Percentiles rank a stretch among this genome's conserved stretches.
These are phyloP conservation scores for Rickenella mellea DNA, from an alignment of 768 basidiomycete genomes.

Conservation along the genomic window DNA sequence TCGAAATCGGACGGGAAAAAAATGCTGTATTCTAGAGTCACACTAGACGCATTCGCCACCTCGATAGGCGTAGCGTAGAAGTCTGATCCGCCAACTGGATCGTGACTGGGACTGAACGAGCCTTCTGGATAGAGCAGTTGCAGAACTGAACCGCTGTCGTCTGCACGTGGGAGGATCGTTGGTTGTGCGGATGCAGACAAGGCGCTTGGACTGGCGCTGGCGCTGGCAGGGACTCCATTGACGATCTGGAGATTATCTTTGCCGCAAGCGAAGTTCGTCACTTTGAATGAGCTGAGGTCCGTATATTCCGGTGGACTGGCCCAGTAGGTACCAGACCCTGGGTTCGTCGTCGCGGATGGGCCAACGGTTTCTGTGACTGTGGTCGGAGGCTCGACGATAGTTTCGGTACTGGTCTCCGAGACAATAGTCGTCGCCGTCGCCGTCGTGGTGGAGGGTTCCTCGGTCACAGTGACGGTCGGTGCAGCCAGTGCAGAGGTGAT, in stretches of 20 bases:
- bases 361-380: slow-evolving; percentile 1
- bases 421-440: no score
- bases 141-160: slow-evolving; percentile 31
- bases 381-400: background rate
- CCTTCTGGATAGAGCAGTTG: slow-evolving; percentile 59
- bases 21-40: slow-evolving; percentile 59
- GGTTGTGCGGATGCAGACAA: slow-evolving; percentile 6
- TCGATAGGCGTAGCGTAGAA: slow-evolving; percentile 49
- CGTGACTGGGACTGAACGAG: slow-evolving; percentile 57
- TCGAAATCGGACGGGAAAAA: slow-evolving; percentile 70
- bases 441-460: no score
- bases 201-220: slow-evolving; percentile 8
- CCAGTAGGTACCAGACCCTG: slow-evolving; percentile 47
- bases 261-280: slow-evolving; percentile 47
- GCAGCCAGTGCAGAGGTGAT: no score
- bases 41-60: slow-evolving; percentile 36
- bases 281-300: slow-evolving; percentile 50
- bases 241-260: slow-evolving; percentile 48
- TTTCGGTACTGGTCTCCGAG: background rate
- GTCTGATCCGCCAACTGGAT: slow-evolving; percentile 61
- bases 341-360: slow-evolving; percentile 4
- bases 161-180: slow-evolving; percentile 14
- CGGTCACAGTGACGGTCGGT: no score
- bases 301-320: slow-evolving; percentile 39
- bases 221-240: slow-evolving; percentile 29